Percentiles rank a stretch among this genome's conserved stretches.
phyloP scores from a whole-genome alignment of 306 rosid genomes.

The Sophora flavescens region DNA sequence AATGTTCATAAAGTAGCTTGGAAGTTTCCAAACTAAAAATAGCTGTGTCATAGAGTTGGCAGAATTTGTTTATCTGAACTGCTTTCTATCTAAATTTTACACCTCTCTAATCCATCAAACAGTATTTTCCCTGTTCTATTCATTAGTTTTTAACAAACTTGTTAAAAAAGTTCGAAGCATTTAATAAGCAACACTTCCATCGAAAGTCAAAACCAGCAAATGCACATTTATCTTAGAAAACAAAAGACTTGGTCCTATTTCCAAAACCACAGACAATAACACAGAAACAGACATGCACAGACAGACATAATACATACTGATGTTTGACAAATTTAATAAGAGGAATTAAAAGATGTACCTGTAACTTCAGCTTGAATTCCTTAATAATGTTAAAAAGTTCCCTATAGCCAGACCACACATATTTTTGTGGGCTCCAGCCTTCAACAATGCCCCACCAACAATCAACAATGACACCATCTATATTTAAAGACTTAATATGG shows the following conservation, averaged over 20 bases:
- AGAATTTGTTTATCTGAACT: neutral
- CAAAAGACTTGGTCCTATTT: slow-evolving; percentile 21
- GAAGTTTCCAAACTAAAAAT: neutral
- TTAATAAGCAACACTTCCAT: slow-evolving; percentile 23
- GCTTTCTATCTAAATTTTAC: neutral
- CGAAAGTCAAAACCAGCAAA: slow-evolving; percentile 20
- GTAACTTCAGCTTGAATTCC: slow-evolving; percentile 86
- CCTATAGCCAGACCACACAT: slow-evolving; percentile 94
- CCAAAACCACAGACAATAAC: slow-evolving; percentile 10
- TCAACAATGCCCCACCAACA: slow-evolving; percentile 99
- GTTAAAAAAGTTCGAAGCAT: slow-evolving; percentile 9
- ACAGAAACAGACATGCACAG: slow-evolving; percentile 14
- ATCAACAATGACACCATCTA: slow-evolving; percentile 86
- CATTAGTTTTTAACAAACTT: neutral
- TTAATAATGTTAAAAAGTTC: slow-evolving; percentile 78
- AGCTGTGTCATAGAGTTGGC: slow-evolving; percentile 3
- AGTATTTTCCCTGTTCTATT: slow-evolving; percentile 7
- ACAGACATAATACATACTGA: slow-evolving; percentile 14
- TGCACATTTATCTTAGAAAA: slow-evolving; percentile 9
- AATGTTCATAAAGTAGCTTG: neutral
- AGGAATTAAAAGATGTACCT: slow-evolving; percentile 60
- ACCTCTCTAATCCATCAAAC: neutral
- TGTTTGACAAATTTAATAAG: slow-evolving; percentile 13
- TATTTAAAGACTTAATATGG: slow-evolving; percentile 74
- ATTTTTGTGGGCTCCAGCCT: slow-evolving; percentile 90